These are phyloP conservation scores for Sclerotiophoma versabilis DNA, from an alignment of 2,329 filamentous ascomycete genomes.

Conservation along the genomic window DNA sequence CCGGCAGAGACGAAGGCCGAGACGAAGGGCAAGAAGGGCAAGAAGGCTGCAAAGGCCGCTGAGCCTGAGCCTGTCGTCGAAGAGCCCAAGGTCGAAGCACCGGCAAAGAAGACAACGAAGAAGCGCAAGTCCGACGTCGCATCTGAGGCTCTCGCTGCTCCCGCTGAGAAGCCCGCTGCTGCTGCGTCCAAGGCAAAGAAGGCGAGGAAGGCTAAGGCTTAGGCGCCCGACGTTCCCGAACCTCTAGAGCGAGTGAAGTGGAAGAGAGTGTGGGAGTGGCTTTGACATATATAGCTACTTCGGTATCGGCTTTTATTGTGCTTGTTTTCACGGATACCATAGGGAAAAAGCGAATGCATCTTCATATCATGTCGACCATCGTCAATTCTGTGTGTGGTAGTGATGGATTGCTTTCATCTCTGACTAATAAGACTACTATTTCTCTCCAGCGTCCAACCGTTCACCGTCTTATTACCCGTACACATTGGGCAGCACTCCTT, in stretches of 20 bases:
- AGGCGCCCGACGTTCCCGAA: neutral
- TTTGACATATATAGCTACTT: neutral
- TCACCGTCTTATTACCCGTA: constrained; percentile 1
- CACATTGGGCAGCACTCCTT: neutral
- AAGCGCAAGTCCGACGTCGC: constrained; percentile 33
- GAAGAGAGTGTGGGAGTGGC: neutral
- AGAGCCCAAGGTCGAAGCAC: constrained; percentile 11
- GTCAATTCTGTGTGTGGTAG: neutral
- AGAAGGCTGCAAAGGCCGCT: constrained; percentile 30
- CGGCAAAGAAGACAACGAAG: constrained; percentile 27
- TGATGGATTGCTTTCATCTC: constrained; percentile 1
- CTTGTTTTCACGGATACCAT: constrained; percentile 16
- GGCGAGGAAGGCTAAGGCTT: constrained; percentile 27
- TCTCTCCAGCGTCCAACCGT: neutral
- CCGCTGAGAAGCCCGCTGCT: constrained; percentile 28
- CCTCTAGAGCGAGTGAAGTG: neutral
- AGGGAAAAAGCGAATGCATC: constrained; percentile 11
- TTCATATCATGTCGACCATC: neutral
- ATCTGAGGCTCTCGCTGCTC: constrained; percentile 13
- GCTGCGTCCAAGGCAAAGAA: constrained; percentile 27
- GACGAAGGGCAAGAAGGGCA: constrained; percentile 45
- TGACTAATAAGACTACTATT: constrained; percentile 2
- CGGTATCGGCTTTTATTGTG: neutral
- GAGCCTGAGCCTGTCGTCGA: constrained; percentile 37
- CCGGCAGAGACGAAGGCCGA: constrained; percentile 31